A percentile compares a stretch with the other conserved stretches of the same genome.
Evolutionary conservation across 768 basidiomycete species (phyloP).

Genomic region (Tulasnella sp.): DNA sequence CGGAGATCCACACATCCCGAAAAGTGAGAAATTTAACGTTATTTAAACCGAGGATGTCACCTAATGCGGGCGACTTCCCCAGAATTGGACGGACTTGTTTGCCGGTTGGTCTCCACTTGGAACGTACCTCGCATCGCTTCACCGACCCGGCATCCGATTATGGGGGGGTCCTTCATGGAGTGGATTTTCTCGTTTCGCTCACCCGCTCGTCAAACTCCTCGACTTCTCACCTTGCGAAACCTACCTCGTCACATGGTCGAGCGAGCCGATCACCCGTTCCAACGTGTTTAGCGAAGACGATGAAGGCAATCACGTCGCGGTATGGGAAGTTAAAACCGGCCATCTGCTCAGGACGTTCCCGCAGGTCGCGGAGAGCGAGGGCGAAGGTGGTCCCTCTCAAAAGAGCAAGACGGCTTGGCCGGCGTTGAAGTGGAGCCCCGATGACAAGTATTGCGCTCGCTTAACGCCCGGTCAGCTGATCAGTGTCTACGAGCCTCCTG

Average conservation of each 20-base stretch:
- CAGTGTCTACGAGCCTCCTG: conserved; percentile 91
- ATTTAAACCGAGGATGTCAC: conserved; percentile 11
- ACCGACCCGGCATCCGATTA: conserved; percentile 89
- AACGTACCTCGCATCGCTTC: conserved; percentile 90
- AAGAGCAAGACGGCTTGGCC: conserved; percentile 87
- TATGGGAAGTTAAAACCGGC: conserved; percentile 98
- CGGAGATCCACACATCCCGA: conserved; percentile 70
- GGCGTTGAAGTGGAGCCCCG: conserved; percentile 92
- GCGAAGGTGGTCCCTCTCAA: conserved; percentile 42
- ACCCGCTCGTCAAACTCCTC: conserved; percentile 90
- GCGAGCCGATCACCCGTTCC: conserved; percentile 83
- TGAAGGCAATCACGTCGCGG: conserved; percentile 92
- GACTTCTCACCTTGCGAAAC: conserved; percentile 97
- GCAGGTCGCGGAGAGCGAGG: conserved; percentile 48
- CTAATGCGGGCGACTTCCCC: background rate
- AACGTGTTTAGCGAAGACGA: conserved; percentile 87
- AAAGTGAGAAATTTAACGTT: conserved; percentile 49
- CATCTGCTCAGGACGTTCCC: conserved; percentile 88
- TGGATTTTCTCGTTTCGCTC: conserved; percentile 84
- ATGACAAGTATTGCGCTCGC: conserved; percentile 91
- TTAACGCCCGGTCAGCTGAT: conserved; percentile 89
- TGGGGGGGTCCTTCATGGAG: conserved; percentile 95
- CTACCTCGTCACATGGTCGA: conserved; percentile 96
- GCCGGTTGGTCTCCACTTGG: conserved; percentile 96
- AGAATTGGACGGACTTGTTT: conserved; percentile 97